Percentiles rank a stretch among this genome's conserved stretches.
phyloP scores from a whole-genome alignment of 805 yeast genomes.

The Candida lessepsii region DNA sequence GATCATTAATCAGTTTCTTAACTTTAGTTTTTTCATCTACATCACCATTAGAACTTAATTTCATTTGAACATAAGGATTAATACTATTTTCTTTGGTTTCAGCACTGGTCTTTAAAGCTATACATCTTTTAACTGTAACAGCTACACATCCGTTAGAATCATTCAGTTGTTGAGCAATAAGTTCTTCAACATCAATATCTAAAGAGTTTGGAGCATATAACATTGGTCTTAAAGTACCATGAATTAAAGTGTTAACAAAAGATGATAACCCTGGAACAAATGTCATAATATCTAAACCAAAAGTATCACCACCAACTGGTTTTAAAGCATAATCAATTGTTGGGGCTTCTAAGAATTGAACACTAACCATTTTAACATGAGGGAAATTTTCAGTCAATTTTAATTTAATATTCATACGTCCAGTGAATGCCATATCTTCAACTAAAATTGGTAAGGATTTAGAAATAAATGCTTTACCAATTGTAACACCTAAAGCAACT shows the following conservation, averaged over 20 bases:
- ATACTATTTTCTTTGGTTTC: constrained; percentile 38
- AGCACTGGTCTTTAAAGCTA: constrained; percentile 42
- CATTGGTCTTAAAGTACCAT: constrained; percentile 72
- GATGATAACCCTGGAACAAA: constrained; percentile 76
- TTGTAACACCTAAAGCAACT: constrained; percentile 74
- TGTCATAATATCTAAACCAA: constrained; percentile 82
- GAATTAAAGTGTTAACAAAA: constrained; percentile 67
- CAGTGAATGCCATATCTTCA: constrained; percentile 76
- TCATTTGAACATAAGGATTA: constrained; percentile 57
- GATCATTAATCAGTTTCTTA: constrained; percentile 54
- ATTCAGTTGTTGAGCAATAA: constrained; percentile 59
- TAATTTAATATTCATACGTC: constrained; percentile 63
- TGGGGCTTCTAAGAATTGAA: constrained; percentile 76
- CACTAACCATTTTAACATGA: constrained; percentile 69
- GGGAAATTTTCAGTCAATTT: constrained; percentile 67
- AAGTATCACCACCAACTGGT: constrained; percentile 88
- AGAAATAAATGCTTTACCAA: constrained; percentile 79
- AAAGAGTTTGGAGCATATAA: constrained; percentile 79
- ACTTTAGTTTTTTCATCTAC: constrained; percentile 55
- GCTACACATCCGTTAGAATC: constrained; percentile 70
- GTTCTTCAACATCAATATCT: constrained; percentile 71
- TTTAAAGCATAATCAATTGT: constrained; percentile 74
- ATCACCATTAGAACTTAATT: constrained; percentile 36
- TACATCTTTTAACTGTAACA: constrained; percentile 57
- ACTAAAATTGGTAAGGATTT: constrained; percentile 75